Base-by-base conservation (phyloP, 768 basidiomycete species). In the Wakefieldia striispora region DNA sequence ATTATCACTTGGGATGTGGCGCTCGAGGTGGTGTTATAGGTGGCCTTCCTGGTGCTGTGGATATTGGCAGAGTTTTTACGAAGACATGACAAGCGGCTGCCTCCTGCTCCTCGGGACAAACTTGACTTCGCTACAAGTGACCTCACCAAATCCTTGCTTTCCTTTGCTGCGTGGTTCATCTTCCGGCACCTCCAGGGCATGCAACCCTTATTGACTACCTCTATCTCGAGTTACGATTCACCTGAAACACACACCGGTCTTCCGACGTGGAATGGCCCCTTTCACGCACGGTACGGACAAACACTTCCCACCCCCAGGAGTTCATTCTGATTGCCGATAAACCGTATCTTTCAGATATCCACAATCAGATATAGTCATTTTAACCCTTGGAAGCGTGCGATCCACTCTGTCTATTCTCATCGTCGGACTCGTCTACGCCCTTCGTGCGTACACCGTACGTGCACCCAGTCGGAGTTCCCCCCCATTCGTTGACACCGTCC, bases 381-480 rank as follows among this genome's bases (percentile, higher is more conserved):
- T 45, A 21, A 17, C 51, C 20, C 19, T 53, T 38, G 43, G 58
- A 11, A 43, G 34, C 49, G 27, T 55, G 49, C 55, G 56, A 47
- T 56, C 56, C 13, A 40, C 17, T 11, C 19, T 58, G 29, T 43
- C 45, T 27, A 57, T 62, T 44, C 44, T 58, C 16, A 36, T 43
- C 43, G 52, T 55, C 38, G 47, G 54, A 5, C 26, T 56, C 4
- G 24, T 60, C 6, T 57, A 51, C 34, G 14, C 43, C 19, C 49
- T 62, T 19, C 53, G 57, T 13, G 51, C 53, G 26, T 51, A 58
- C 40, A 40, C 26, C 20, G 64, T 68, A 60, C 29, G 66, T 62
- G 16, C 23, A 23, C 23, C 37, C 23, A 17, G 21, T 40, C 34
- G 23, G 14, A 12, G 16, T 46, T 46, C 17, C 19, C 54, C 45